phyloP scores from a whole-genome alignment of 1,284 basidiomycete species.

The Cerioporus squamosus region DNA sequence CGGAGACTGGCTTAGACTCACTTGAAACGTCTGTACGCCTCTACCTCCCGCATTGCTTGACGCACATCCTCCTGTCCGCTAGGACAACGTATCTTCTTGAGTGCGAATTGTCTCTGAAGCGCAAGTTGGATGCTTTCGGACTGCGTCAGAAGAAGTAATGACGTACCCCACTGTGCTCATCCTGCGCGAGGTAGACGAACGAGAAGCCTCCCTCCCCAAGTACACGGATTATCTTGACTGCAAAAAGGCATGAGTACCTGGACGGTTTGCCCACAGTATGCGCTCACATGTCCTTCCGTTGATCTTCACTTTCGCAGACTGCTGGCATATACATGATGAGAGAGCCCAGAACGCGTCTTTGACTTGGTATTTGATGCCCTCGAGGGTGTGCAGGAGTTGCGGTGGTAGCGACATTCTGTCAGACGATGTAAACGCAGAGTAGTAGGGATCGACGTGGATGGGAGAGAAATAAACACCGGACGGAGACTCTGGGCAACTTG shows the following conservation, averaged over 20 bases:
- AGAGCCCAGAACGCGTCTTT: constrained; percentile 82
- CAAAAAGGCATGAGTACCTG: not conserved
- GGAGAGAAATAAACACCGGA: not conserved
- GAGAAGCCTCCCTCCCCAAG: constrained; percentile 96
- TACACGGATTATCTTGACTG: constrained; percentile 87
- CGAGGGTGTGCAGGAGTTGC: constrained; percentile 46
- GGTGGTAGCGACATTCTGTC: constrained; percentile 24
- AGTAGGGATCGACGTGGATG: constrained; percentile 4
- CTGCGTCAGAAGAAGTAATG: not conserved
- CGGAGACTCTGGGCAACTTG: not conserved
- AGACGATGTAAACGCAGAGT: not conserved
- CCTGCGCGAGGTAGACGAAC: constrained; percentile 92
- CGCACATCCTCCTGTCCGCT: constrained; percentile 82
- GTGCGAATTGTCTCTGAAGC: constrained; percentile 80
- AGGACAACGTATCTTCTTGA: constrained; percentile 93
- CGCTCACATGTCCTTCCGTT: constrained; percentile 87
- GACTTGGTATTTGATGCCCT: constrained; percentile 71
- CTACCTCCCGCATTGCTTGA: constrained; percentile 89
- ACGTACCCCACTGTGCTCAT: constrained; percentile 78
- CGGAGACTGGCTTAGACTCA: constrained; percentile 44
- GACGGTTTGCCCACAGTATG: not conserved
- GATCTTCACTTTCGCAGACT: constrained; percentile 86
- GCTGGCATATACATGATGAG: constrained; percentile 79
- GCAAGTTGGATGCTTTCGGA: not conserved
- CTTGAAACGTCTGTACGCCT: constrained; percentile 91